phyloP scores from a whole-genome alignment of 2,329 filamentous ascomycete genomes.

The Myriangium duriaei region DNA sequence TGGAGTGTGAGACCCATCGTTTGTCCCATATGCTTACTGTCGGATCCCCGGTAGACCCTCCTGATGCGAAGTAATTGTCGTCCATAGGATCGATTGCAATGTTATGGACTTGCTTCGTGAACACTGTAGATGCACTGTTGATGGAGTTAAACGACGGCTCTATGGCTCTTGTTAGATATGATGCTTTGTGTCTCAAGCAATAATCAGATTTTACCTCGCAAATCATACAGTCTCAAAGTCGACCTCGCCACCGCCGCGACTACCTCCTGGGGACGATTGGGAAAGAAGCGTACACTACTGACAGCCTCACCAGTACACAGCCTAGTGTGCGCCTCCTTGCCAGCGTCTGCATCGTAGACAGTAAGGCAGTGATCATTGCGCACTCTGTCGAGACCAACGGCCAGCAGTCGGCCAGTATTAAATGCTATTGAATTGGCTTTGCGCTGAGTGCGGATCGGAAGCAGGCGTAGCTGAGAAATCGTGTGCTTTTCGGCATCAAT shows the following conservation, averaged over 20 bases:
- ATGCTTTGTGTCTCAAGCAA: not conserved
- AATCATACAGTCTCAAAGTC: conserved; percentile 63
- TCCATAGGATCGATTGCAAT: conserved; percentile 68
- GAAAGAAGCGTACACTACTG: conserved; percentile 71
- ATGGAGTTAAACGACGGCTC: conserved; percentile 11
- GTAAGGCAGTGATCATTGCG: conserved; percentile 72
- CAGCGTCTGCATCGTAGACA: conserved; percentile 63
- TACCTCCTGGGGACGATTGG: conserved; percentile 61
- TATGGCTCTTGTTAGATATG: conserved; percentile 1
- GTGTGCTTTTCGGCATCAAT: conserved; percentile 52
- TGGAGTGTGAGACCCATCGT: conserved; percentile 33
- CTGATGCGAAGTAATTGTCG: conserved; percentile 74
- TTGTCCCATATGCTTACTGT: conserved; percentile 69
- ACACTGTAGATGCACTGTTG: conserved; percentile 32
- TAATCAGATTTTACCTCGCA: conserved; percentile 65
- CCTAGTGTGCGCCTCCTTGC: conserved; percentile 38
- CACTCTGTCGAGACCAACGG: conserved; percentile 68
- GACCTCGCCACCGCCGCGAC: conserved; percentile 65
- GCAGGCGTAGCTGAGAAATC: conserved; percentile 25
- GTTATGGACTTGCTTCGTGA: conserved; percentile 50
- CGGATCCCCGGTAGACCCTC: conserved; percentile 57
- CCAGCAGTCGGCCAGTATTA: conserved; percentile 57
- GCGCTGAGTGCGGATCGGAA: conserved; percentile 50
- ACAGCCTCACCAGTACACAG: conserved; percentile 57
- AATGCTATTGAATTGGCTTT: conserved; percentile 75